Conservation (phyloP, 176 grass and related monocot species). For the Eremochloa ophiuroides region DNA sequence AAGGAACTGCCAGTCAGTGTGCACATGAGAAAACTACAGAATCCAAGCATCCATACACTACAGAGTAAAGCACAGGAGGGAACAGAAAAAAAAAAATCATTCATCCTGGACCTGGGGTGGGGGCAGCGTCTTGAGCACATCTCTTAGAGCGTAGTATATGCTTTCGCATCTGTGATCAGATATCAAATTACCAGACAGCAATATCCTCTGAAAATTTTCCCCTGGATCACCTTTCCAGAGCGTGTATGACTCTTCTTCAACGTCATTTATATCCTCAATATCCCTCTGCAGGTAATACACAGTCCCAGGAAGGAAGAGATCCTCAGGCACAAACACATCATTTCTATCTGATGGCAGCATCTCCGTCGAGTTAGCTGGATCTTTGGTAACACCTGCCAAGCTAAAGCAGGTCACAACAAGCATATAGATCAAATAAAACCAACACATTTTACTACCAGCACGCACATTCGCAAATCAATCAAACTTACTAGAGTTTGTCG, state of each 20-base stretch:
- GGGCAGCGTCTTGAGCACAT: conserved; percentile 75
- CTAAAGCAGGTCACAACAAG: conserved; percentile 16
- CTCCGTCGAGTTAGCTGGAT: background rate
- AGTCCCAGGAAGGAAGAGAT: conserved; percentile 75
- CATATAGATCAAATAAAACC: background rate
- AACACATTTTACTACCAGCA: background rate
- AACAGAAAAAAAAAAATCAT: background rate
- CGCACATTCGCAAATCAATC: background rate
- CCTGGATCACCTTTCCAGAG: conserved; percentile 78
- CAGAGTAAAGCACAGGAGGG: background rate
- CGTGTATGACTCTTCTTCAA: conserved; percentile 50
- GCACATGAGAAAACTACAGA: background rate
- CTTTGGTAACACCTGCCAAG: conserved; percentile 41
- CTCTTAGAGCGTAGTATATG: conserved; percentile 67
- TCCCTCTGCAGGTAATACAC: conserved; percentile 78
- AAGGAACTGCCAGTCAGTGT: background rate
- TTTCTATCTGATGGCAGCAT: background rate
- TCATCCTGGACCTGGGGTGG: conserved; percentile 7
- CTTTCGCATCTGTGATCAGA: conserved; percentile 94
- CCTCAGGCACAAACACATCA: conserved; percentile 47
- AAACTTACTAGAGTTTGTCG: conserved; percentile 44
- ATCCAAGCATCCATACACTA: conserved; percentile 1
- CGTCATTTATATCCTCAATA: conserved; percentile 32
- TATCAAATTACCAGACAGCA: conserved; percentile 71
- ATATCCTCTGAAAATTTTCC: conserved; percentile 78